Conservation (phyloP, 441 rosid species). For the Manihot esculenta region DNA sequence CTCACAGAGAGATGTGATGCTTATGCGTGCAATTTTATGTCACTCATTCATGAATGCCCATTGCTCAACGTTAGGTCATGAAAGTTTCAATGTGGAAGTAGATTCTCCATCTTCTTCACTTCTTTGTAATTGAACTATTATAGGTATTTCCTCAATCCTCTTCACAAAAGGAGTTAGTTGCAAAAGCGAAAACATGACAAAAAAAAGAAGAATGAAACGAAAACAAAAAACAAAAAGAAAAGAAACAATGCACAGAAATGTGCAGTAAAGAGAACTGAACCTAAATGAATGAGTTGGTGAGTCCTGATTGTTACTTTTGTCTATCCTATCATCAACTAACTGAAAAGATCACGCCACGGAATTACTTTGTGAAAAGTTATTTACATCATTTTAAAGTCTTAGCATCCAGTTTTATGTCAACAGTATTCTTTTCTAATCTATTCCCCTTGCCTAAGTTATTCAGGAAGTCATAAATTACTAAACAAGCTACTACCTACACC, state of each 20-base stretch:
- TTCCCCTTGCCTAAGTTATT: neutral
- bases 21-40: neutral
- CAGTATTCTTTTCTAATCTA: neutral
- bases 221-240: no score
- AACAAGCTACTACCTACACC: neutral
- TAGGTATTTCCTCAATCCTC: constrained; percentile 5
- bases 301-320: neutral
- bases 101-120: constrained; percentile 23
- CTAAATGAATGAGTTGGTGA: neutral
- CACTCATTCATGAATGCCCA: constrained; percentile 31
- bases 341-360: neutral
- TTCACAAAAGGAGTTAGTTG: neutral
- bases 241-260: neutral
- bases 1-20: constrained; percentile 10
- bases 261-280: constrained; percentile 3
- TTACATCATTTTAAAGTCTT: neutral
- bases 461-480: neutral
- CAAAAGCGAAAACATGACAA: neutral
- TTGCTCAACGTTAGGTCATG: constrained; percentile 16
- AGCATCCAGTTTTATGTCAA: neutral
- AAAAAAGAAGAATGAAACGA: no score
- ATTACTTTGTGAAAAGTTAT: neutral
- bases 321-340: neutral
- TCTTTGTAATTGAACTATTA: constrained; percentile 27
- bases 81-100: constrained; percentile 12